Percentiles rank a stretch among this genome's conserved stretches.
Evolutionary conservation across 169 alveolate species (phyloP).

Genomic region (Haemoproteus tartakovskyi): DNA sequence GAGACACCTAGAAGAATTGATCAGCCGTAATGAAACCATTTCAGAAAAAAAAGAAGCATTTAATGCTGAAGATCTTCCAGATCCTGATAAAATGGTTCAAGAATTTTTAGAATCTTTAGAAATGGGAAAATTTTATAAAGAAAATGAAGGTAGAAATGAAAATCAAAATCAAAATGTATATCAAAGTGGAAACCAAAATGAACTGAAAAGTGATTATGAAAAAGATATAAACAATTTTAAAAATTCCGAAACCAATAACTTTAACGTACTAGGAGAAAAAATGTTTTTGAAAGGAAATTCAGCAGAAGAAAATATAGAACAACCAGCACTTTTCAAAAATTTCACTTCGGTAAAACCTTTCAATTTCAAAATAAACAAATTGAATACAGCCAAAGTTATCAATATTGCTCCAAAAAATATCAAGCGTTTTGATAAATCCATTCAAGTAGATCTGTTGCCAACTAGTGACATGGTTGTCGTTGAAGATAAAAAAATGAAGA

Average conservation of each 20-base stretch:
- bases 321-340: conserved; percentile 24
- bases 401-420: conserved; percentile 4
- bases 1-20: conserved; percentile 41
- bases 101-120: conserved; percentile 23
- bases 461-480: background rate
- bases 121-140: conserved; percentile 1
- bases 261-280: background rate
- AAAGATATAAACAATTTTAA: background rate
- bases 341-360: conserved; percentile 24
- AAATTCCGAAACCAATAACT: background rate
- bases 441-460: conserved; percentile 57
- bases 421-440: conserved; percentile 33
- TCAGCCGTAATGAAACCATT: background rate
- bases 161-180: background rate
- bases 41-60: background rate
- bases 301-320: conserved; percentile 10
- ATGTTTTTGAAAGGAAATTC: background rate
- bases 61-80: conserved; percentile 16
- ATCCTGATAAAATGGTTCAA: conserved; percentile 41
- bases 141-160: background rate
- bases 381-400: conserved; percentile 9
- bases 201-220: background rate
- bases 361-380: conserved; percentile 22
- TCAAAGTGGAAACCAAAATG: background rate
- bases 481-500: background rate